These are phyloP conservation scores for Hanseniaspora valbyensis DNA, from an alignment of 805 yeast species.

Conservation along the genomic window DNA sequence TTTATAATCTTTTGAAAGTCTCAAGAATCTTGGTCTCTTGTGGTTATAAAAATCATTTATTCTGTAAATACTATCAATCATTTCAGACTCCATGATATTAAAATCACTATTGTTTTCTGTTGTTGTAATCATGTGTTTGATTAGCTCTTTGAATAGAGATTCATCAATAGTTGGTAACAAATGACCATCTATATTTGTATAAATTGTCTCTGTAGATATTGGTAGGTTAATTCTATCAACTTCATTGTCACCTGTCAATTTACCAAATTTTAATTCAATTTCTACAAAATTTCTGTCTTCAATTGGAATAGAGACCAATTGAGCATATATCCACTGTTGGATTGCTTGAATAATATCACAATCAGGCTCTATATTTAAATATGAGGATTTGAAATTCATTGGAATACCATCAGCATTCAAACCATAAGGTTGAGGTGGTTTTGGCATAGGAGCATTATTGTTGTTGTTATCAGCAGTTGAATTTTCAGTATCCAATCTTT, in stretches of 20 bases:
- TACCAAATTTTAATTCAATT: slow-evolving; percentile 65
- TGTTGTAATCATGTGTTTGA: slow-evolving; percentile 45
- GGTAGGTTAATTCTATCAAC: slow-evolving; percentile 56
- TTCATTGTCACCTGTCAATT: slow-evolving; percentile 50
- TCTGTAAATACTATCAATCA: slow-evolving; percentile 52
- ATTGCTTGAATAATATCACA: slow-evolving; percentile 72
- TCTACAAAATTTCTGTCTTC: slow-evolving; percentile 47
- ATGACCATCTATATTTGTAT: slow-evolving; percentile 44
- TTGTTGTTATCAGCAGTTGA: slow-evolving; percentile 24
- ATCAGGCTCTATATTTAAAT: slow-evolving; percentile 61
- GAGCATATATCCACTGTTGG: slow-evolving; percentile 83
- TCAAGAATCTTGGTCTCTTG: slow-evolving; percentile 50
- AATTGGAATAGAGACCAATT: slow-evolving; percentile 53
- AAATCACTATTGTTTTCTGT: slow-evolving; percentile 31
- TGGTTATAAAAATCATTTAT: slow-evolving; percentile 42
- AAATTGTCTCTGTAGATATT: slow-evolving; percentile 56
- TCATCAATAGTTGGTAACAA: slow-evolving; percentile 60
- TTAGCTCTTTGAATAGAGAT: slow-evolving; percentile 47
- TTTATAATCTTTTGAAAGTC: slow-evolving; percentile 56
- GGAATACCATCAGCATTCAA: slow-evolving; percentile 25
- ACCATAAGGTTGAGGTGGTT: slow-evolving; percentile 16
- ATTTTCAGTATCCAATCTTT: background rate
- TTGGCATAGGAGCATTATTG: slow-evolving; percentile 27
- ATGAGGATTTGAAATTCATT: slow-evolving; percentile 31
- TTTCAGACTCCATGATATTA: slow-evolving; percentile 49